These are phyloP conservation scores for Clathrospora elynae DNA, from an alignment of 2,329 filamentous ascomycete genomes.

Conservation along the genomic window DNA sequence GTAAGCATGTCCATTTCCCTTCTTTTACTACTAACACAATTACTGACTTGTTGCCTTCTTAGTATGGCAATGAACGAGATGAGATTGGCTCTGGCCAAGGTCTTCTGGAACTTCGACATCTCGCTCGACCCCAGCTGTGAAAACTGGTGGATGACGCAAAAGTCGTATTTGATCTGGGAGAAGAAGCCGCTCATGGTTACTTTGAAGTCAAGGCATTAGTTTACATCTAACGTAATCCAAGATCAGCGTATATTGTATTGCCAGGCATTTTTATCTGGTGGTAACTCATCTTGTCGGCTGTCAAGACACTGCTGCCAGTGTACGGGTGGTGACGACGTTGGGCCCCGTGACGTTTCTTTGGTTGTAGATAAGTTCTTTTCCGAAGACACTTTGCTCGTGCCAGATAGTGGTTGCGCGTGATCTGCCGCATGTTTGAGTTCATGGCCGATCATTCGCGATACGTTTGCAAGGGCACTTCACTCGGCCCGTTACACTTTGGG, in stretches of 20 bases:
- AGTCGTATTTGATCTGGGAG: constrained; percentile 7
- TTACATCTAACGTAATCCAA: background rate
- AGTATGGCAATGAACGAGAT: constrained; percentile 10
- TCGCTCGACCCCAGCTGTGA: background rate
- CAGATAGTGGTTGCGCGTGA: background rate
- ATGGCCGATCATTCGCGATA: constrained; percentile 1
- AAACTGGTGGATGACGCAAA: constrained; percentile 6
- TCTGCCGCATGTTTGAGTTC: background rate
- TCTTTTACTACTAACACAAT: background rate
- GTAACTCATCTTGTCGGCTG: too few species aligned
- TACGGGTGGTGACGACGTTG: too few species aligned
- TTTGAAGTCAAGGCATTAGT: background rate
- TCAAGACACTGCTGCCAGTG: too few species aligned
- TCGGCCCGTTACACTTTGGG: constrained; percentile 2
- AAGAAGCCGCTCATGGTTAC: constrained; percentile 7
- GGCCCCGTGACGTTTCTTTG: too few species aligned
- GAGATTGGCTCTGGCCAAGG: constrained; percentile 3
- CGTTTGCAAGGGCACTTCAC: constrained; percentile 3
- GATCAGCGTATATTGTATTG: background rate
- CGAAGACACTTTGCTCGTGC: background rate
- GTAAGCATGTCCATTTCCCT: background rate
- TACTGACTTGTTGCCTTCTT: background rate
- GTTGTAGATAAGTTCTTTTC: background rate
- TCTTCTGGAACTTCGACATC: constrained; percentile 6
- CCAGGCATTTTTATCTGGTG: background rate